phyloP scores from a whole-genome alignment of 305 asterid species.

The Fraxinus floribunda region DNA sequence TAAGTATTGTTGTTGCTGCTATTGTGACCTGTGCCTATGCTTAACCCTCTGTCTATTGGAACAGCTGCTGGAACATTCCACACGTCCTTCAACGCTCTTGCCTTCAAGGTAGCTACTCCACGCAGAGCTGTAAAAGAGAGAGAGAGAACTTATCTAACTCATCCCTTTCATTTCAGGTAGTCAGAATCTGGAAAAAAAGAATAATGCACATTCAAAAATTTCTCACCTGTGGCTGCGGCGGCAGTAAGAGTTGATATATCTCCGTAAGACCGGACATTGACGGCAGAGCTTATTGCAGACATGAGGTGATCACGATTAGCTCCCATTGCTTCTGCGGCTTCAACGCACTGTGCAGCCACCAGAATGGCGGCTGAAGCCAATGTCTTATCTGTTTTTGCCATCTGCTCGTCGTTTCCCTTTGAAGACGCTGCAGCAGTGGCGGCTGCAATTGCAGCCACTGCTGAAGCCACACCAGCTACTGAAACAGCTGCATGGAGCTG shows the following conservation, averaged over 20 bases:
- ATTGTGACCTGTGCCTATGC: slow-evolving; percentile 33
- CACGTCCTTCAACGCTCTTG: slow-evolving; percentile 84
- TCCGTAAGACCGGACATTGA: slow-evolving; percentile 79
- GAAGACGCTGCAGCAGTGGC: slow-evolving; percentile 86
- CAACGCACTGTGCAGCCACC: slow-evolving; percentile 96
- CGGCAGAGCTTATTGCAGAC: slow-evolving; percentile 93
- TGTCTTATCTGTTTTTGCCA: slow-evolving; percentile 80
- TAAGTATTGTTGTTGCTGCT: slow-evolving; percentile 31
- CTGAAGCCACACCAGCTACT: slow-evolving; percentile 95
- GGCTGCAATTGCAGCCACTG: slow-evolving; percentile 89
- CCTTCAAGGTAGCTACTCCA: slow-evolving; percentile 89
- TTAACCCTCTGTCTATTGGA: slow-evolving; percentile 46
- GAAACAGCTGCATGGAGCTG: slow-evolving; percentile 90
- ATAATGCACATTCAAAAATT: neutral
- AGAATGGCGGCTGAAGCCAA: slow-evolving; percentile 95
- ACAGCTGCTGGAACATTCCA: slow-evolving; percentile 86
- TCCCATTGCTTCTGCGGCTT: slow-evolving; percentile 94
- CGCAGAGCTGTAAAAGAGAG: slow-evolving; percentile 54
- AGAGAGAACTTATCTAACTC: neutral
- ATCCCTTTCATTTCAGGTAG: neutral
- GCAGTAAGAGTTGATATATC: slow-evolving; percentile 96
- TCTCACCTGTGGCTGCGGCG: slow-evolving; percentile 88
- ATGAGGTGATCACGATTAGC: slow-evolving; percentile 89
- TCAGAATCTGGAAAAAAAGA: neutral
- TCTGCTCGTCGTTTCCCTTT: slow-evolving; percentile 63